These are phyloP conservation scores for Arthroderma uncinatum DNA, from an alignment of 2,329 filamentous ascomycete genomes.

Conservation along the genomic window DNA sequence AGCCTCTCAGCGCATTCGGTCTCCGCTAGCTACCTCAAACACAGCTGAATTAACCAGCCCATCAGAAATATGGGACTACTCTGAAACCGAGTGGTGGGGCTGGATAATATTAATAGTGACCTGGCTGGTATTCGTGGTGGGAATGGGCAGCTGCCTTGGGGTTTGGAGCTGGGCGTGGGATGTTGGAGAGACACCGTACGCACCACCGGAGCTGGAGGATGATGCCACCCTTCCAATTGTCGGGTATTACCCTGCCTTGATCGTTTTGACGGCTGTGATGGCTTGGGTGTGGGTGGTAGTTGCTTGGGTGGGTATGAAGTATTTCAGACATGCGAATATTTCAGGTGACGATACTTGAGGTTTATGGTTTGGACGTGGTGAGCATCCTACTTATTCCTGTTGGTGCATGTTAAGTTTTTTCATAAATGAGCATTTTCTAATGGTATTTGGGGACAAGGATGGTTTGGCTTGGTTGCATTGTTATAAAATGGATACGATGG, in stretches of 20 bases:
- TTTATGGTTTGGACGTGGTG: neutral
- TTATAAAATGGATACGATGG: neutral
- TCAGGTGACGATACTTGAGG: slow-evolving; percentile 44
- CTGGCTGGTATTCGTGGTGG: slow-evolving; percentile 91
- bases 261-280: slow-evolving; percentile 90
- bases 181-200: slow-evolving; percentile 89
- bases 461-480: neutral
- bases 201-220: slow-evolving; percentile 87
- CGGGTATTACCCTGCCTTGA: slow-evolving; percentile 89
- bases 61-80: slow-evolving; percentile 69
- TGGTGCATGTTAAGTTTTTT: neutral
- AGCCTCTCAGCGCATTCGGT: slow-evolving; percentile 27
- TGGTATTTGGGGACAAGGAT: neutral
- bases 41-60: slow-evolving; percentile 28
- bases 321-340: slow-evolving; percentile 95
- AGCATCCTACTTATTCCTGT: neutral
- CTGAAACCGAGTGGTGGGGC: slow-evolving; percentile 95
- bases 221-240: slow-evolving; percentile 90
- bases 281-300: slow-evolving; percentile 98
- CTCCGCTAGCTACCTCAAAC: slow-evolving; percentile 24
- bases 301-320: slow-evolving; percentile 99
- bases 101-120: slow-evolving; percentile 86
- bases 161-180: slow-evolving; percentile 99
- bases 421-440: neutral
- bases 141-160: slow-evolving; percentile 89